A percentile compares a stretch with the other conserved stretches of the same genome.
These are phyloP conservation scores for Arthrobotrys megalospora DNA, from an alignment of 2,329 filamentous ascomycete genomes.

Conservation along the genomic window DNA sequence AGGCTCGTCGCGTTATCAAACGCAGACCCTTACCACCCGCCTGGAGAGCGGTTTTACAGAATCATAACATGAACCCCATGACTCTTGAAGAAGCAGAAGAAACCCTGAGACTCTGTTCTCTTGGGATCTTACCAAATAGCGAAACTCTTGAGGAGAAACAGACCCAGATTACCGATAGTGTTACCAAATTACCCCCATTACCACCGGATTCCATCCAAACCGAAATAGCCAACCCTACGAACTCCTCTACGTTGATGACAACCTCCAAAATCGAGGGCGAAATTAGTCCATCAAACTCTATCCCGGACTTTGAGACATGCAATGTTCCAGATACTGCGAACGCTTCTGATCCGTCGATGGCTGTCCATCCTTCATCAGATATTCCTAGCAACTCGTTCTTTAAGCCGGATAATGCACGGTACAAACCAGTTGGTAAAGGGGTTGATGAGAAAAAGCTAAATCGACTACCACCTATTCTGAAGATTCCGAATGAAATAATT, in stretches of 20 bases:
- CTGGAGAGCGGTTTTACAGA: slow-evolving; percentile 28
- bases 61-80: slow-evolving; percentile 2
- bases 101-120: background rate
- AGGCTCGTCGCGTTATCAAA: slow-evolving; percentile 18
- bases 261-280: background rate
- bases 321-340: background rate
- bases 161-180: background rate
- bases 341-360: background rate
- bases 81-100: background rate
- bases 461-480: slow-evolving; percentile 11
- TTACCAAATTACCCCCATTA: background rate
- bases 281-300: background rate
- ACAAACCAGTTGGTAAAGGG: slow-evolving; percentile 29
- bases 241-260: background rate
- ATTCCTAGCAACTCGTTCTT: slow-evolving; percentile 13
- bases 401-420: slow-evolving; percentile 46
- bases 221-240: background rate
- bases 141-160: background rate
- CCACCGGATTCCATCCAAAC: background rate
- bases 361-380: background rate
- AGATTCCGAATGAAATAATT: slow-evolving; percentile 43
- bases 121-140: background rate
- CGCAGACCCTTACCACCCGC: slow-evolving; percentile 11
- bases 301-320: background rate
- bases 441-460: background rate